Evolutionary conservation across 2,329 filamentous ascomycete species (phyloP).

Genomic region (Macrophomina phaseolina): DNA sequence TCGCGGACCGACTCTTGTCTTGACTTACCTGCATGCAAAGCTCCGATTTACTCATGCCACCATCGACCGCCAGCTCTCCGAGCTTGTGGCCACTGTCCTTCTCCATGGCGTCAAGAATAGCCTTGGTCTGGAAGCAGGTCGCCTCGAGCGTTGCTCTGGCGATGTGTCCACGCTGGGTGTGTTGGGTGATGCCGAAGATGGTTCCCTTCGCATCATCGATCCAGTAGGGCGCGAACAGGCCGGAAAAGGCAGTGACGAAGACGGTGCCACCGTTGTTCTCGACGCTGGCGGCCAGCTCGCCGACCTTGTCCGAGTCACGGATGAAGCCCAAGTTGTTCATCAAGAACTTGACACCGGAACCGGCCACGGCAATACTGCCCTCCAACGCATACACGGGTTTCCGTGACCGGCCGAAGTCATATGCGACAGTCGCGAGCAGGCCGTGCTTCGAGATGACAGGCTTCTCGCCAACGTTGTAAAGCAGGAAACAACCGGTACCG

Average conservation of each 20-base stretch:
- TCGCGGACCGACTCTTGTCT: conserved; percentile 11
- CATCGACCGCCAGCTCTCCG: conserved; percentile 79
- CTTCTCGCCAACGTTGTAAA: conserved; percentile 85
- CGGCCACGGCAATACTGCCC: conserved; percentile 82
- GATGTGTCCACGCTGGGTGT: conserved; percentile 84
- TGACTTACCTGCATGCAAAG: conserved; percentile 75
- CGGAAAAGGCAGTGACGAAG: conserved; percentile 88
- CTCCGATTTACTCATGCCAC: conserved; percentile 87
- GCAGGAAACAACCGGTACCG: conserved; percentile 85
- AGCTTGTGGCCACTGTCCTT: conserved; percentile 80
- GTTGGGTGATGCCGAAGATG: conserved; percentile 83
- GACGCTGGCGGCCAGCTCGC: conserved; percentile 67
- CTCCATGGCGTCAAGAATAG: conserved; percentile 90
- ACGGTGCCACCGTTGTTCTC: conserved; percentile 82
- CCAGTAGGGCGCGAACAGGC: conserved; percentile 92
- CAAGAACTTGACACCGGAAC: conserved; percentile 74
- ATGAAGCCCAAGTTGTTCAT: conserved; percentile 70
- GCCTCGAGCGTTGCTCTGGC: conserved; percentile 89
- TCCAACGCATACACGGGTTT: conserved; percentile 81
- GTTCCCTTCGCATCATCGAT: conserved; percentile 91
- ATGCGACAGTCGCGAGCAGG: conserved; percentile 84
- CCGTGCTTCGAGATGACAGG: conserved; percentile 86
- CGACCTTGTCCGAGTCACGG: conserved; percentile 66
- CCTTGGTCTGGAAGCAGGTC: conserved; percentile 90
- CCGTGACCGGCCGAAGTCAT: conserved; percentile 73